phyloP scores from a whole-genome alignment of 768 basidiomycete genomes.

The Tulasnella sp. region DNA sequence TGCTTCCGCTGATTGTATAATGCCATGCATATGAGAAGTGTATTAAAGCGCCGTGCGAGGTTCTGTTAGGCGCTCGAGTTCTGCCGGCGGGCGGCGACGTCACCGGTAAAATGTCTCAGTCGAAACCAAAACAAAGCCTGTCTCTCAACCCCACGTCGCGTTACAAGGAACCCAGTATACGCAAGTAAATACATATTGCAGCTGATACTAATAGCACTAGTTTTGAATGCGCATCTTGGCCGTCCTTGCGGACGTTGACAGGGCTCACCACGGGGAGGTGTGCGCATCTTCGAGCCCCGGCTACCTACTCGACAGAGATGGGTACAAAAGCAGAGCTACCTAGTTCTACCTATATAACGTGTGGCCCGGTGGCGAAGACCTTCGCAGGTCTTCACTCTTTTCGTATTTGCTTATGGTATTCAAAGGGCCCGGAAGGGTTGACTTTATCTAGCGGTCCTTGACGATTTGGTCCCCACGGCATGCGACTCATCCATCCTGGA shows the following conservation, averaged over 20 bases:
- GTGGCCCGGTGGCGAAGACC: background rate
- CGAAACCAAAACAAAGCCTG: too few relatives aligned
- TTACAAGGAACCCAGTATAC: too few relatives aligned
- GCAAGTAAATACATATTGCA: too few relatives aligned
- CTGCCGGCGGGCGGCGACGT: too few relatives aligned
- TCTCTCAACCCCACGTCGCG: too few relatives aligned
- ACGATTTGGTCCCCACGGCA: background rate
- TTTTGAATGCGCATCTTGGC: background rate
- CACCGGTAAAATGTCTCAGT: too few relatives aligned
- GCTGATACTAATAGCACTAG: too few relatives aligned
- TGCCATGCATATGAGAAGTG: too few relatives aligned
- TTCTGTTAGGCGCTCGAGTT: too few relatives aligned
- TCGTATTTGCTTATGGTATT: background rate
- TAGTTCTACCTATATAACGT: background rate
- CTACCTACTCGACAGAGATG: background rate
- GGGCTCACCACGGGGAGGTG: background rate
- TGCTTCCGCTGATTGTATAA: too few relatives aligned
- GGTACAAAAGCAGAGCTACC: background rate
- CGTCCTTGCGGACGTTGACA: background rate
- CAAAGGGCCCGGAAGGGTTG: too few relatives aligned
- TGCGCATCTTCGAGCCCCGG: background rate
- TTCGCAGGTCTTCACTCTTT: background rate
- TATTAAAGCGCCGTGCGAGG: too few relatives aligned
- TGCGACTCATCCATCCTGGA: background rate
- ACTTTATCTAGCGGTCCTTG: slow-evolving; percentile 1